Base-by-base conservation (phyloP, 2,329 filamentous ascomycete species). In the Chaetomiaceae sp. region DNA sequence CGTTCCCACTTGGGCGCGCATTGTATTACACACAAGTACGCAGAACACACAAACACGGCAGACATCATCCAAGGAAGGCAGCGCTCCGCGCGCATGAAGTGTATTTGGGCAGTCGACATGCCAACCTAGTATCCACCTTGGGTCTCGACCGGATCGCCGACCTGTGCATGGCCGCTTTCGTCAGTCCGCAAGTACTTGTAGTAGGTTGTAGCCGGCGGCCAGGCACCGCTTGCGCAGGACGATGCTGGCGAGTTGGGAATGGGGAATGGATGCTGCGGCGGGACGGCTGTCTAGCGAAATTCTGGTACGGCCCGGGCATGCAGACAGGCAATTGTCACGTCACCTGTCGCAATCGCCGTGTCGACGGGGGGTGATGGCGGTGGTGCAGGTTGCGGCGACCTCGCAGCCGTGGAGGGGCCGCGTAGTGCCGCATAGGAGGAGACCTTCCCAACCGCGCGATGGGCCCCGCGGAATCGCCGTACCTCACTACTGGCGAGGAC, bases 401-500 rank as follows among this genome's bases (percentile, higher is more conserved):
- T 45, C 39, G 35, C 20, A 27, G 15, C 29, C 48, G 50, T 51
- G 53, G 49, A 53, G 46, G 42, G 43, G 47, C 38, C 18, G 14
- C 33, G 54, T 56, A 52, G 47, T 46, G 42, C 49, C 38, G 30
- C 52, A 51, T 58, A 58, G 43, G 38, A 41, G n/a, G 51, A 38
- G 42, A 59, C 57, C 43, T 59, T 43, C 45, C 47, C 49, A 40
- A 50, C 39, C 39, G 38, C 39, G 39, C 39, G 15, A 34, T 17
- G 26, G 27, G n/a, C 32, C 33, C 42, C 45, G 48, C 37, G 39
- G 32, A 29, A 27, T 29, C 20, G 17, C 37, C 42, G 56, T 59
- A 58, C 50, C 56, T 57, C 47, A 48, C 49, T 57, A 58, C 43
- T 53, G 45, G 29, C 14, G 32, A 38, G 26, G 50, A 57, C 57